Evolutionary conservation across 768 basidiomycete genomes (phyloP), one percentile per base, ranked within the genome.

Genomic region (Mycena indigotica): DNA sequence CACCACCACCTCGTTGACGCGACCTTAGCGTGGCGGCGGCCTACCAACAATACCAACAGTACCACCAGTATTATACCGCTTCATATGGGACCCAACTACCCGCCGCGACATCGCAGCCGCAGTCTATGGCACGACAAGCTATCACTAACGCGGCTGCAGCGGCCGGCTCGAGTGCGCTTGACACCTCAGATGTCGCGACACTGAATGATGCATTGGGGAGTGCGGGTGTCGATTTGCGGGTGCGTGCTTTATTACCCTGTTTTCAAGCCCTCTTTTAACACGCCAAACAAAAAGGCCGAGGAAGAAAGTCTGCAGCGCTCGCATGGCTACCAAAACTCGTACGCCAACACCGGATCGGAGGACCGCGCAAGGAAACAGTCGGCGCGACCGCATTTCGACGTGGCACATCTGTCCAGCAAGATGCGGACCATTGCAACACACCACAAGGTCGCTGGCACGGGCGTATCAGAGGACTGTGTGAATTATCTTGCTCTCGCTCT

Each of bases 201-300:
- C 66, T 94, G 40, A 93, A 91, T 55, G 91, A 94, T 63, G 92
- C 91, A 3, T 73, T 94, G 1, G 92, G 91, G 4, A 91, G 90
- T 66, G 91, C 91, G 5, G 91, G 92, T 12, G 91, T 94, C 5
- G 92, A 94, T 73, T 74, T 94, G n/a, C 74, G 88, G 68, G 91
- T 89, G 62, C 60, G 80, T 71, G 55, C 67, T 61, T 26, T 53
- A 28, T 26, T 35, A 32, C n/a, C 28, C 15, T 26, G 23, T 32
- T 19, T 5, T 30, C 15, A 25, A 8, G 4, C 21, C 26, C 45
- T 46, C 5, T 13, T 30, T 26, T 50, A 16, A 52, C 29, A 4
- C n/a, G 3, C 4, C 19, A 19, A 19, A 3, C 3, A 40, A 32
- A 2, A 65, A 94, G 91, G 93, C 93, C 0, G 93, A 94, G 70